These are phyloP conservation scores for Umbelopsis vinacea DNA, from an alignment of 192 early-diverging fungal species.

Conservation along the genomic window DNA sequence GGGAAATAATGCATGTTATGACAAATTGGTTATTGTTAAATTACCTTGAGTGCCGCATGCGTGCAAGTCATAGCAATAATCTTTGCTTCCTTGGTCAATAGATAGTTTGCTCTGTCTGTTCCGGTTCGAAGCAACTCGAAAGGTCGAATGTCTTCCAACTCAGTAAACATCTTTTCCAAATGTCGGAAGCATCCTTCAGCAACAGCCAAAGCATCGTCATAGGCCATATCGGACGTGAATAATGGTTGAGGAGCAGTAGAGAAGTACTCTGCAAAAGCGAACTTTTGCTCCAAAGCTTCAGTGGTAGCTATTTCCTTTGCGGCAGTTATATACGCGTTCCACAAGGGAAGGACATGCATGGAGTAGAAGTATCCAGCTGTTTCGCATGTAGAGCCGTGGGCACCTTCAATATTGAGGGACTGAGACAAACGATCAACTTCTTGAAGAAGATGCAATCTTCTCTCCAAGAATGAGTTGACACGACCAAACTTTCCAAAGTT, in stretches of 20 bases:
- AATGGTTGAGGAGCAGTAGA: slow-evolving; percentile 70
- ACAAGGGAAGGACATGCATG: slow-evolving; percentile 74
- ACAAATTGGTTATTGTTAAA: too few species aligned
- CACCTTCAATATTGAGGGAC: slow-evolving; percentile 78
- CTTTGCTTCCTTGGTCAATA: slow-evolving; percentile 94
- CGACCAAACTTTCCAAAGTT: slow-evolving; percentile 94
- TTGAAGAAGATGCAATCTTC: slow-evolving; percentile 70
- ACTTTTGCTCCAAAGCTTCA: slow-evolving; percentile 54
- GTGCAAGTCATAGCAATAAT: slow-evolving; percentile 99
- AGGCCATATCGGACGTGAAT: slow-evolving; percentile 54
- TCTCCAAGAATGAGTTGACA: slow-evolving; percentile 87
- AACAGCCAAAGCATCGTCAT: slow-evolving; percentile 61
- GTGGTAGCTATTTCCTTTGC: slow-evolving; percentile 29
- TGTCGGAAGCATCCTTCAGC: slow-evolving; percentile 84
- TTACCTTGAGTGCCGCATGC: slow-evolving; percentile 86
- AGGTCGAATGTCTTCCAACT: slow-evolving; percentile 89
- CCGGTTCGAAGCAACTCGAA: slow-evolving; percentile 89
- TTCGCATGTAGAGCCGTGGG: slow-evolving; percentile 90
- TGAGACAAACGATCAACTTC: slow-evolving; percentile 81
- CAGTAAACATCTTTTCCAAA: slow-evolving; percentile 79
- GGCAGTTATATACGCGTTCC: slow-evolving; percentile 68
- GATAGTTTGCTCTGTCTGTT: slow-evolving; percentile 84
- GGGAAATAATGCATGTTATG: too few species aligned
- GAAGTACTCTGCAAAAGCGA: slow-evolving; percentile 89
- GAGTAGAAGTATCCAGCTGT: slow-evolving; percentile 89